These are phyloP conservation scores for Vitis hybrid DNA, from an alignment of 177 flowering plant genomes.

Conservation along the genomic window DNA sequence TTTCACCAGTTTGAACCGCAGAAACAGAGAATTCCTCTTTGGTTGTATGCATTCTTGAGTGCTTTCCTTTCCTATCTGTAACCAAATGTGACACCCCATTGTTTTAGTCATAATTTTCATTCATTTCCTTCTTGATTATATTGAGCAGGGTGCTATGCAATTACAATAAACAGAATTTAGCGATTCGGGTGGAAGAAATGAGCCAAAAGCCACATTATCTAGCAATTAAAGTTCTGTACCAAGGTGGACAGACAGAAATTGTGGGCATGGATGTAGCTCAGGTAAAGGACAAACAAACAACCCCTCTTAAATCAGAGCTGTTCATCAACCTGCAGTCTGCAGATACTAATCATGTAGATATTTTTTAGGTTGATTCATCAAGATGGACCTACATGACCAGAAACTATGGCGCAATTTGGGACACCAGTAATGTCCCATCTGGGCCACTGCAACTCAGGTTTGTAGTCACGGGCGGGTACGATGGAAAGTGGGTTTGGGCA, in stretches of 20 bases:
- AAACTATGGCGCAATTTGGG: constrained; percentile 80
- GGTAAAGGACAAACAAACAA: constrained; percentile 25
- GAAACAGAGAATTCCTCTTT: no score
- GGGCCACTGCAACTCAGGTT: constrained; percentile 72
- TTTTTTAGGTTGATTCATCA: constrained; percentile 35
- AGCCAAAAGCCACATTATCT: constrained; percentile 72
- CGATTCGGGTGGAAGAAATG: constrained; percentile 69
- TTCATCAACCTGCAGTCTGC: no score
- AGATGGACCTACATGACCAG: constrained; percentile 48
- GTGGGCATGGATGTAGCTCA: constrained; percentile 56
- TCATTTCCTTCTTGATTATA: not conserved
- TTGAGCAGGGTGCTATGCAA: constrained; percentile 72
- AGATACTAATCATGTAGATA: no score
- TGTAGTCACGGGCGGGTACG: constrained; percentile 65
- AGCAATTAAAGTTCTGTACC: constrained; percentile 69
- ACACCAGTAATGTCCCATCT: constrained; percentile 56
- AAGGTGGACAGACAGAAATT: constrained; percentile 91
- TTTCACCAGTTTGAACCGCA: no score
- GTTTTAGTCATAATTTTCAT: not conserved
- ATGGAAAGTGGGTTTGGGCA: constrained; percentile 64
- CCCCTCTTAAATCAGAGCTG: no score
- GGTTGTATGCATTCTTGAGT: no score
- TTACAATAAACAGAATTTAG: constrained; percentile 65
- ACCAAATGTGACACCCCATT: no score
- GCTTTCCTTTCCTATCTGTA: no score